Conservation (phyloP, 2,329 filamentous ascomycete genomes). For the Epichloe gansuensis region DNA sequence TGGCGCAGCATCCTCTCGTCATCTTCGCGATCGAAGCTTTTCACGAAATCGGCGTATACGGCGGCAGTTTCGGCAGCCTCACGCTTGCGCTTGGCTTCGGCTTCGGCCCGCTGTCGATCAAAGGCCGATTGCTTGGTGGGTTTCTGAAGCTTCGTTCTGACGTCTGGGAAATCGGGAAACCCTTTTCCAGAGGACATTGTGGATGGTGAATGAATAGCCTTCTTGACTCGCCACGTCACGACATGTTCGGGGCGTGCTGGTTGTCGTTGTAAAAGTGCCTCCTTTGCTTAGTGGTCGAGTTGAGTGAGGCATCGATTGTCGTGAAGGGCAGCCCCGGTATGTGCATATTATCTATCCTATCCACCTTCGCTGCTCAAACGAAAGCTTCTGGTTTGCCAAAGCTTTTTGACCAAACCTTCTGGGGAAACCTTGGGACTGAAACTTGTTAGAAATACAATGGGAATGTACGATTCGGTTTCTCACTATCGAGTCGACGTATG, state of each 20-base stretch:
- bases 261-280: neutral
- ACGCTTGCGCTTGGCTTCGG: slow-evolving; percentile 73
- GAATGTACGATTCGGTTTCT: too few relatives aligned
- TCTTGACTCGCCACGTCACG: neutral
- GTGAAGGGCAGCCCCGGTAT: slow-evolving; percentile 7
- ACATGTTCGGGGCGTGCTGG: slow-evolving; percentile 3
- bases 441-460: too few relatives aligned
- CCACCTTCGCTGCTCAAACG: too few relatives aligned
- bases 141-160: slow-evolving; percentile 66
- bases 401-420: too few relatives aligned
- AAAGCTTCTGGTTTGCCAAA: too few relatives aligned
- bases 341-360: slow-evolving; percentile 5
- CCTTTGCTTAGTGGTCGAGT: neutral
- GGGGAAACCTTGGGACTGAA: too few relatives aligned
- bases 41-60: slow-evolving; percentile 78
- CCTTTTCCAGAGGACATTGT: slow-evolving; percentile 37
- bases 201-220: neutral
- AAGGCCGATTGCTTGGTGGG: slow-evolving; percentile 77
- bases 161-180: slow-evolving; percentile 52
- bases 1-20: slow-evolving; percentile 19
- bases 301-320: neutral
- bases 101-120: slow-evolving; percentile 78
- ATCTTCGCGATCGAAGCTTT: slow-evolving; percentile 57
- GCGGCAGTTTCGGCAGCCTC: slow-evolving; percentile 82
- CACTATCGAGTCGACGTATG: too few relatives aligned